Conservation (phyloP, 306 rosid species). For the Prinsepia uniflora region DNA sequence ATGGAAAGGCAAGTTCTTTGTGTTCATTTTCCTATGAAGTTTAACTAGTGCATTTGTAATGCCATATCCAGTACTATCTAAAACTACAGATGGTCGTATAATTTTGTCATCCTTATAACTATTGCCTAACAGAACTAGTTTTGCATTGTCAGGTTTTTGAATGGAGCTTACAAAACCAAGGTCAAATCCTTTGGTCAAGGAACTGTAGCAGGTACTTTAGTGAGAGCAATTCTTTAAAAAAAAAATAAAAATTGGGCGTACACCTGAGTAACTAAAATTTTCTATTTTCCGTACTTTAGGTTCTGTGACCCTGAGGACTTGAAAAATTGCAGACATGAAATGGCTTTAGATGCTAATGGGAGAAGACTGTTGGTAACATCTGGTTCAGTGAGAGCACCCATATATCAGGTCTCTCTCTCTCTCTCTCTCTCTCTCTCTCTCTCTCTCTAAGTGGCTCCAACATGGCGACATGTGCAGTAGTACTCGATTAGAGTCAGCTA, state of each 20-base stretch:
- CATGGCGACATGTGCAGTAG: too few relatives aligned
- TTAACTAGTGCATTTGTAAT: slow-evolving; percentile 7
- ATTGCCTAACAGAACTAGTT: slow-evolving; percentile 7
- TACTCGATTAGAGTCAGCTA: not conserved
- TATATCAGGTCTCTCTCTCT: slow-evolving; percentile 65
- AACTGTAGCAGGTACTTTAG: slow-evolving; percentile 62
- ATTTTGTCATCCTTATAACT: not conserved
- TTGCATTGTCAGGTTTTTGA: slow-evolving; percentile 65
- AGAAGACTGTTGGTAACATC: slow-evolving; percentile 80
- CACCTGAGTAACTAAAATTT: not conserved
- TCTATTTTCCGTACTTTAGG: slow-evolving; percentile 32
- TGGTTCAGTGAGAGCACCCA: slow-evolving; percentile 74
- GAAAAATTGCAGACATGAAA: slow-evolving; percentile 70
- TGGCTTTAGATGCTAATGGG: slow-evolving; percentile 89
- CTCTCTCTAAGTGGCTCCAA: not conserved
- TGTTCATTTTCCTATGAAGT: slow-evolving; percentile 8
- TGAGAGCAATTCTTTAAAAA: not conserved
- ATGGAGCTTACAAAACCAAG: slow-evolving; percentile 99
- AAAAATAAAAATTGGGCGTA: not conserved
- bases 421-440: not conserved
- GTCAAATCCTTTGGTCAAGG: slow-evolving; percentile 89
- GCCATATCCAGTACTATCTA: not conserved
- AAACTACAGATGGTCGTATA: slow-evolving; percentile 5
- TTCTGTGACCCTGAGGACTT: slow-evolving; percentile 58
- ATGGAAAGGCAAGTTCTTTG: slow-evolving; percentile 69